A percentile compares a stretch with the other conserved stretches of the same genome.
phyloP scores from a whole-genome alignment of 176 grass and related monocot species.

The Triticum timopheevii region DNA sequence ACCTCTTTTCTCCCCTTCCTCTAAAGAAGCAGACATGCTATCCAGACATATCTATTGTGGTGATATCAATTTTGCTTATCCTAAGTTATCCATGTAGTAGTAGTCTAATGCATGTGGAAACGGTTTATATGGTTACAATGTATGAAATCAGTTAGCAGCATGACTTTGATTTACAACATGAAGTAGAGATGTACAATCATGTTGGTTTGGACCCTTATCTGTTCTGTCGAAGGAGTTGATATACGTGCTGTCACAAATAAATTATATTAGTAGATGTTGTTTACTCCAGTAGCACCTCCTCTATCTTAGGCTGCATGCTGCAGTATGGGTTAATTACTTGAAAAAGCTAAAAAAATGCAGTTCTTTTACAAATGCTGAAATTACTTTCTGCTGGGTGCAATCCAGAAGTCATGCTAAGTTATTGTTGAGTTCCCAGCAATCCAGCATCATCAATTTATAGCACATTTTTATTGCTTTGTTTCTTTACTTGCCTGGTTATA shows the following conservation, averaged over 20 bases:
- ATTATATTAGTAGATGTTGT: not conserved
- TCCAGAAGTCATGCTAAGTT: not conserved
- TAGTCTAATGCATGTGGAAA: not conserved
- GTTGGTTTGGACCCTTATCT: not conserved
- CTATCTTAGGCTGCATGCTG: not conserved
- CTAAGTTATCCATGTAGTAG: not conserved
- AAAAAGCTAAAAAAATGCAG: slow-evolving; percentile 13
- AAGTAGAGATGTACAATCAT: slow-evolving; percentile 1
- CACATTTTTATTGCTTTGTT: slow-evolving; percentile 6
- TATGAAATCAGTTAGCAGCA: slow-evolving; percentile 1
- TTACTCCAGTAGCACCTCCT: not conserved
- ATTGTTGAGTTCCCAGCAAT: not conserved
- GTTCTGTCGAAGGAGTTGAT: not conserved
- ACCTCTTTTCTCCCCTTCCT: not conserved
- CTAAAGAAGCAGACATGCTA: slow-evolving; percentile 10
- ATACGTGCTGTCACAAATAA: not conserved
- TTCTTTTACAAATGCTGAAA: not conserved
- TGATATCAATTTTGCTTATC: not conserved
- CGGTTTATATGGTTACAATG: not conserved
- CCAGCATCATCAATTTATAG: not conserved
- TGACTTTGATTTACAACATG: slow-evolving; percentile 3
- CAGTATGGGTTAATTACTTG: not conserved
- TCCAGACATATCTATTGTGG: slow-evolving; percentile 1
- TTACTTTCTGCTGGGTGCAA: not conserved
- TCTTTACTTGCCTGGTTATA: slow-evolving; percentile 18